Evolutionary conservation across 768 basidiomycete genomes (phyloP), one percentile per base, ranked within the genome.

Genomic region (Phylloporus rhodoxanthus): DNA sequence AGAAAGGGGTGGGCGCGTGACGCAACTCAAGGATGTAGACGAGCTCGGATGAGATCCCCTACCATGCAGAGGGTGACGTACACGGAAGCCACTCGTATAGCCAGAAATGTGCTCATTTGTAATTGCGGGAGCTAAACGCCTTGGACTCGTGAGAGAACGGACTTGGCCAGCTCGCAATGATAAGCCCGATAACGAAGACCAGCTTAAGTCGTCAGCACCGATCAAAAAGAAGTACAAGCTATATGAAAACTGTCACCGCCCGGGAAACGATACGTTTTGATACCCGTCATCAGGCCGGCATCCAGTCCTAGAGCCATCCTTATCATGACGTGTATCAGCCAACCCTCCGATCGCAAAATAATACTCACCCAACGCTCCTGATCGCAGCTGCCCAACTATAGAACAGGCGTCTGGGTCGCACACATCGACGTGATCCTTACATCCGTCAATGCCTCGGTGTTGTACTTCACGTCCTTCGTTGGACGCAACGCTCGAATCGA

Each of bases 301-400:
- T 78, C 56, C 56, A 65, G 28, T 56, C 58, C 65, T 56, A 57
- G 11, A 58, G 26, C 54, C 57, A 61, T 28, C 62, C 57, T 57
- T 56, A 30, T 53, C 75, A 70, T 73, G 36, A 36, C n/a, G 9
- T 37, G n/a, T 17, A 36, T 36, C 23, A 26, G 26, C 5, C n/a
- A n/a, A n/a, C n/a, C n/a, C 26, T 28, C 26, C 26, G 26, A 44
- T n/a, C 19, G 17, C 17, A 1, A 33, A n/a, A 28, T 19, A 14
- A 21, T 17, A 57, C 75, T 17, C 53, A 78, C 78, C 77, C 80
- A 82, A 21, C 80, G 80, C 45, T 82, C 82, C 43, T 67, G 53
- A 84, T 82, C 60, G 81, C 80, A 54, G 74, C 78, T 14, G 77
- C 76, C 76, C 80, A 82, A 48, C 79, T 80, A 45, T 23, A 40